Evolutionary conservation across 2,329 filamentous ascomycete species (phyloP), one percentile per base, ranked within the genome.

Genomic region (Fusarium nodosum): DNA sequence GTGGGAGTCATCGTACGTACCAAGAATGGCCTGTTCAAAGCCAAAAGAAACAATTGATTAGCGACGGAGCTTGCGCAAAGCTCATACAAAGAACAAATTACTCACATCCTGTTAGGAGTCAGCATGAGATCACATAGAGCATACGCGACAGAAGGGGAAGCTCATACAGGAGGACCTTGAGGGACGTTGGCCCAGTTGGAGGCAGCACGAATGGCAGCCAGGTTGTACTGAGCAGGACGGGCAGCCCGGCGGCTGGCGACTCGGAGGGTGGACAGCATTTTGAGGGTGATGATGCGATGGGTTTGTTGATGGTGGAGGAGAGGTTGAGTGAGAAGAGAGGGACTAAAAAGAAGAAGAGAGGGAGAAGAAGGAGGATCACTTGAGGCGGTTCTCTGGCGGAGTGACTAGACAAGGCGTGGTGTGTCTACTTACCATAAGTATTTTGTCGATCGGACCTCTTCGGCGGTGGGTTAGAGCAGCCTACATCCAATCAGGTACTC

Each of bases 141-240:
- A 52, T 34, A 56, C 30, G 54, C 54, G 71, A 66, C 65, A 57
- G 69, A 41, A 68, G 24, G 56, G 60, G 56, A 47, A 53, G 56
- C 42, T 88, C 92, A 83, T 89, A 96, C 94, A 79, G 95, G 94
- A 88, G 95, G 95, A 71, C 95, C 95, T 84, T 97, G 93, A 73
- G 93, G 91, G 58, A 98, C 93, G 77, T 92, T 91, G 78, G 93
- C 89, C 94, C 95, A 98, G 73, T 92, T 93, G 66, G 94, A 97
- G 74, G 88, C 90, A 72, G 90, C 80, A 69, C 86, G 87, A 58
- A 81, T 72, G 69, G 82, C 76, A 48, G 65, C 68, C 45, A 71
- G 26, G 72, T 79, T 79, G 72, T 82, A 74, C 67, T 80, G 76
- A 45, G 80, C 78, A 66, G 78, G 81, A 68, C 80, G 75, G 65